A percentile compares a stretch with the other conserved stretches of the same genome.
Conservation (phyloP, 805 yeast genomes). For the Debaryomyces tyrocola region DNA sequence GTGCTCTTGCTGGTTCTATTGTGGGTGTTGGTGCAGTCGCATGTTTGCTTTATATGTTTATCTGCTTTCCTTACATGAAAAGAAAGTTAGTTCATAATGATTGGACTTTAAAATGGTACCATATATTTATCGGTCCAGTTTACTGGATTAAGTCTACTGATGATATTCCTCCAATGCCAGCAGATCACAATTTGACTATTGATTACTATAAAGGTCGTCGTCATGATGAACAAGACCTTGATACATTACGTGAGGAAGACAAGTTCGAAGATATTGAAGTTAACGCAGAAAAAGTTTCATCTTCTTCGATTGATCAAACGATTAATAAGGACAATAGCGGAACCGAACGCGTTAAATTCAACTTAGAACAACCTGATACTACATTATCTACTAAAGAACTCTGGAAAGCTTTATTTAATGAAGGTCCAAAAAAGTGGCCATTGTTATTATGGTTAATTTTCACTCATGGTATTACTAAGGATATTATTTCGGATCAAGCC, state of each 20-base stretch:
- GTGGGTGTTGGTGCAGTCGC: slow-evolving; percentile 68
- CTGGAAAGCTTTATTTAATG: slow-evolving; percentile 42
- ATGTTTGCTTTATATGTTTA: slow-evolving; percentile 46
- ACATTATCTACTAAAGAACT: slow-evolving; percentile 35
- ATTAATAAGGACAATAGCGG: background rate
- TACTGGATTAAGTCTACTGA: slow-evolving; percentile 55
- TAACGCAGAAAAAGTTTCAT: background rate
- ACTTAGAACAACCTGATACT: slow-evolving; percentile 15
- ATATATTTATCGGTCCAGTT: slow-evolving; percentile 56
- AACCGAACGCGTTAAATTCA: no score
- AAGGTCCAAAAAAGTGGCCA: slow-evolving; percentile 57
- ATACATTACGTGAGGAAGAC: slow-evolving; percentile 7
- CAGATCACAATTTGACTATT: slow-evolving; percentile 51
- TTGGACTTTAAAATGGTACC: slow-evolving; percentile 64
- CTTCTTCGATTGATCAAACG: slow-evolving; percentile 7
- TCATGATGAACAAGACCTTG: slow-evolving; percentile 19
- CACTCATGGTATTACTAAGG: slow-evolving; percentile 64
- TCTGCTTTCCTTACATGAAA: slow-evolving; percentile 60
- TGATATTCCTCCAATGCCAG: slow-evolving; percentile 66
- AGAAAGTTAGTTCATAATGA: slow-evolving; percentile 62
- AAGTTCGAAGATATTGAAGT: slow-evolving; percentile 7
- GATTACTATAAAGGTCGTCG: slow-evolving; percentile 70
- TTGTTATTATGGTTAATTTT: slow-evolving; percentile 46
- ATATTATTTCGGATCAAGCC: slow-evolving; percentile 55
- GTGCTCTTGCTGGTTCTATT: slow-evolving; percentile 57